These are phyloP conservation scores for Cladobotryum protrusum DNA, from an alignment of 2,329 filamentous ascomycete genomes.

Conservation along the genomic window DNA sequence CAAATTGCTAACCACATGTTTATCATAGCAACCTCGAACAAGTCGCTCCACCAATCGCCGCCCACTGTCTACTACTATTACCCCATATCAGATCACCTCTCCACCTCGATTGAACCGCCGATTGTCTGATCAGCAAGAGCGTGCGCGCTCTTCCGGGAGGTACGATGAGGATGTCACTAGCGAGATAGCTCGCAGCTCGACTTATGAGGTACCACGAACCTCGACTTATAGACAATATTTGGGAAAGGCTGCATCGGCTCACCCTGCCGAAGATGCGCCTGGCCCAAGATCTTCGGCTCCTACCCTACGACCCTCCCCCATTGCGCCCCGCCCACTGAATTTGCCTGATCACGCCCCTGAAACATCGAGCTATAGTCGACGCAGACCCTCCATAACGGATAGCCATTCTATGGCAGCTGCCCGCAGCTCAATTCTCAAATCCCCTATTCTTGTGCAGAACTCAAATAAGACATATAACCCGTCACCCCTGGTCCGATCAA, in stretches of 20 bases:
- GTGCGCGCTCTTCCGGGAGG: conserved; percentile 23
- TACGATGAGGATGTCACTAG: conserved; percentile 40
- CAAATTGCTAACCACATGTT: conserved; percentile 6
- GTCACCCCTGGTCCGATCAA: conserved; percentile 49
- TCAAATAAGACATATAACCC: conserved; percentile 45
- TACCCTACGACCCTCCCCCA: conserved; percentile 37
- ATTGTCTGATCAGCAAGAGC: conserved; percentile 52
- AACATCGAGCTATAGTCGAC: conserved; percentile 23
- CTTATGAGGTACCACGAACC: conserved; percentile 37
- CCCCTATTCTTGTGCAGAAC: conserved; percentile 17
- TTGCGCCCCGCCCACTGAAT: conserved; percentile 43
- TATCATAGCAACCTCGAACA: conserved; percentile 38
- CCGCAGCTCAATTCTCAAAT: conserved; percentile 41
- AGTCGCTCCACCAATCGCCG: conserved; percentile 43
- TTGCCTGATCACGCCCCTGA: conserved; percentile 38
- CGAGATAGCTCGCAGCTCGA: conserved; percentile 35
- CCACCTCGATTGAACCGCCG: conserved; percentile 47
- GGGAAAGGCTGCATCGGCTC: conserved; percentile 29
- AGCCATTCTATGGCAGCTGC: conserved; percentile 32
- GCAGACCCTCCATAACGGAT: conserved; percentile 44
- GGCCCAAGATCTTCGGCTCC: conserved; percentile 27
- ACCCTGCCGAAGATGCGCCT: conserved; percentile 31
- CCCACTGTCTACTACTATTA: conserved; percentile 47
- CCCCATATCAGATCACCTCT: conserved; percentile 42
- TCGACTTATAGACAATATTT: conserved; percentile 38